Conservation (phyloP, 2,329 filamentous ascomycete genomes). For the Fusarium sambucinum region DNA sequence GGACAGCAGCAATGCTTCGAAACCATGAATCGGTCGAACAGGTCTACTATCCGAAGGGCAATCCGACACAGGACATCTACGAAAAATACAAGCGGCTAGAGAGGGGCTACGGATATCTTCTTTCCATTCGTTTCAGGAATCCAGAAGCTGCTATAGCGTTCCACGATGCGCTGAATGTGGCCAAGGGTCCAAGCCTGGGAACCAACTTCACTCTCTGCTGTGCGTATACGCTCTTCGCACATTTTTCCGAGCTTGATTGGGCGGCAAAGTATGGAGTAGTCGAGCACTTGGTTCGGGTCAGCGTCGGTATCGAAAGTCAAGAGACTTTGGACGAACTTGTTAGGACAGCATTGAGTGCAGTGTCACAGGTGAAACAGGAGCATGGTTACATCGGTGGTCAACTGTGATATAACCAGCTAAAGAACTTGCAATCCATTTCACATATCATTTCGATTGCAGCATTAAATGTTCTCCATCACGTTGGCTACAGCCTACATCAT, state of each 20-base stretch:
- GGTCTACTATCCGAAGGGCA: slow-evolving; percentile 59
- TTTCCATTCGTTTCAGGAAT: slow-evolving; percentile 62
- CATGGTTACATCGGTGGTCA: not conserved
- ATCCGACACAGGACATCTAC: slow-evolving; percentile 51
- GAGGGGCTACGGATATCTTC: slow-evolving; percentile 64
- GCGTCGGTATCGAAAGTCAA: slow-evolving; percentile 58
- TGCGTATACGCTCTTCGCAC: slow-evolving; percentile 57
- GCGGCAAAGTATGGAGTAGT: slow-evolving; percentile 55
- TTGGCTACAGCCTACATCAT: not conserved
- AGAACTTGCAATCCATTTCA: too few relatives aligned
- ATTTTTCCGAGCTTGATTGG: slow-evolving; percentile 54
- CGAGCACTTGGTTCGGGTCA: slow-evolving; percentile 58
- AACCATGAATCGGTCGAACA: slow-evolving; percentile 37
- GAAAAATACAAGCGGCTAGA: slow-evolving; percentile 50
- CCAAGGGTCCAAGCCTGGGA: slow-evolving; percentile 64
- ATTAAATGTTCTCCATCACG: not conserved
- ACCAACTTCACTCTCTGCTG: slow-evolving; percentile 61
- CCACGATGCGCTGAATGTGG: slow-evolving; percentile 61
- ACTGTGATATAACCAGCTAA: not conserved
- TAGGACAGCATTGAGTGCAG: slow-evolving; percentile 31
- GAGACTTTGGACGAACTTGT: slow-evolving; percentile 46
- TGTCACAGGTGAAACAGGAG: not conserved
- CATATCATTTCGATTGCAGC: not conserved
- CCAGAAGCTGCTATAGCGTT: slow-evolving; percentile 56
- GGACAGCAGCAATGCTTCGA: slow-evolving; percentile 46